These are phyloP conservation scores for Endocalyx cinctus DNA, from an alignment of 2,329 filamentous ascomycete species.

Conservation along the genomic window DNA sequence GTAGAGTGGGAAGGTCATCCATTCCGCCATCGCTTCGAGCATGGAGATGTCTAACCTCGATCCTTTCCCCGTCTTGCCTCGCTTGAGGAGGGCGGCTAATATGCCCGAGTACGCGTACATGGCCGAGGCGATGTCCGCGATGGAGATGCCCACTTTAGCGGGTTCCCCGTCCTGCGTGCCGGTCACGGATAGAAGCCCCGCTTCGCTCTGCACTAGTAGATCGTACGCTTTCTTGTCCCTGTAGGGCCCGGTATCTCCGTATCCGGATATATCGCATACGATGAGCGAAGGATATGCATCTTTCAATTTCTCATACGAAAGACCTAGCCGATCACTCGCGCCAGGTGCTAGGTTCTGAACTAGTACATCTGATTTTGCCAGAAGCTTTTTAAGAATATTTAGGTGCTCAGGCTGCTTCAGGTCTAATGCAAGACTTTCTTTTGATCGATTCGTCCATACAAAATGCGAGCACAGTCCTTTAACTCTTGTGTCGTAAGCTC, in stretches of 20 bases:
- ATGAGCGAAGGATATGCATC: conserved; percentile 39
- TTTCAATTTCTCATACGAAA: conserved; percentile 40
- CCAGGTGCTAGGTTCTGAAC: conserved; percentile 51
- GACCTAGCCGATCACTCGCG: conserved; percentile 40
- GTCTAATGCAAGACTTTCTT: conserved; percentile 48
- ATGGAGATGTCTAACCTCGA: conserved; percentile 51
- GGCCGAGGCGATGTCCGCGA: conserved; percentile 49
- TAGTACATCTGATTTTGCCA: conserved; percentile 43
- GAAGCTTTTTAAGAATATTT: conserved; percentile 35
- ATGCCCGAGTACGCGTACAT: conserved; percentile 50
- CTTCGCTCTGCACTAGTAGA: conserved; percentile 50
- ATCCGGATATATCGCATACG: conserved; percentile 52
- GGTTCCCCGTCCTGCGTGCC: conserved; percentile 38
- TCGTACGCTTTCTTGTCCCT: conserved; percentile 52
- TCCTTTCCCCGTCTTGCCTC: conserved; percentile 43
- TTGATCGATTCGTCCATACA: conserved; percentile 51
- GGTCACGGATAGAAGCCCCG: conserved; percentile 47
- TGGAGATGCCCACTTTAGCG: conserved; percentile 49
- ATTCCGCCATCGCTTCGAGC: conserved; percentile 54
- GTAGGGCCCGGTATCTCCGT: conserved; percentile 47
- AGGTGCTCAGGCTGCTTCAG: conserved; percentile 41
- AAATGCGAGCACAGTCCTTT: conserved; percentile 49
- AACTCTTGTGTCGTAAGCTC: conserved; percentile 45
- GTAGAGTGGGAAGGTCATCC: conserved; percentile 55
- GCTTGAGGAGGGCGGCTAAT: conserved; percentile 43